Evolutionary conservation across 805 yeast species (phyloP), one percentile per base, ranked within the genome.

Genomic region (Scheffersomyces ergatensis): DNA sequence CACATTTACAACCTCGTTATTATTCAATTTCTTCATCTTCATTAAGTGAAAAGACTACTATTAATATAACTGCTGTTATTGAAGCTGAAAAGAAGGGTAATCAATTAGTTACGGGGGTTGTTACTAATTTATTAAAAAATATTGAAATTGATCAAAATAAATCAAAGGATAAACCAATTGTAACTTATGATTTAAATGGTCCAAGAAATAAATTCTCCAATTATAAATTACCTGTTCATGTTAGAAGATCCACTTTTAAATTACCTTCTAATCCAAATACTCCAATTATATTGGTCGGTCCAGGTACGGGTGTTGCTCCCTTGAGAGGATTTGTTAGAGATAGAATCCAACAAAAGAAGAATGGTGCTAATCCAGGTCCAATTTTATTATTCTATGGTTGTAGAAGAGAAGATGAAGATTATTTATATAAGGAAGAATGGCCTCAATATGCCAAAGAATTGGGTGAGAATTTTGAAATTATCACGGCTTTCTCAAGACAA

Each of bases 261-360:
- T 74, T 93, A 48, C 99, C 99, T 16, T 74, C 89, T 6, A 87
- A 88, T 58, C 84, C 95, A 24, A 64, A 77, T 3, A 80, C 83
- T 24, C 97, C 98, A 14, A 76, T 92, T 17, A 89, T 92, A 54
- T 79, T 90, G 85, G 77, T 92, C 56, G 99, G 99, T 21, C 98
- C 99, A 34, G 99, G 99, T 49, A 93, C 99, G 3, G 99, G 99
- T 63, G 92, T 92, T 37, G 98, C 99, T 8, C 99, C 99, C 46
- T 88, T 93, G 73, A 83, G 99, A 70, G 99, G 96, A 3, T 92
- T 92, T 51, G 65, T 92, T 27, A 82, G 95, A 69, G 99, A 92
- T 60, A 83, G 90, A 55, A 85, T 82, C n/a, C 49, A 79, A 63
- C 42, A 62, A 62, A 39, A 77, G 71, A 55, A 52, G 9, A 53